phyloP scores from a whole-genome alignment of 2,329 filamentous ascomycete species.

The Claviceps spartinae region DNA sequence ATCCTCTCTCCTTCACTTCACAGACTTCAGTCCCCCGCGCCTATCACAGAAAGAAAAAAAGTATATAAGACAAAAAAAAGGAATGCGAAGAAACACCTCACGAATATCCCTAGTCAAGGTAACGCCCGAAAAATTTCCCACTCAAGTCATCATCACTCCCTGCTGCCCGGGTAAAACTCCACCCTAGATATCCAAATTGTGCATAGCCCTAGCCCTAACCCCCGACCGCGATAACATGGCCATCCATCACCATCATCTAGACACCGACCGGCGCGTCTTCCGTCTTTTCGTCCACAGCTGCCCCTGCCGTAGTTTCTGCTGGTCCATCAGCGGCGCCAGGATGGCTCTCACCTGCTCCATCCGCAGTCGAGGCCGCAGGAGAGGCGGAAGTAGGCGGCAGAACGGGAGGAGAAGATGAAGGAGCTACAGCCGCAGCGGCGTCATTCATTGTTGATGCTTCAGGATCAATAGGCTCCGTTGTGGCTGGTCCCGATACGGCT shows the following conservation, averaged over 20 bases:
- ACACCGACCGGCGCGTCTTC: slow-evolving; percentile 7
- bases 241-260: slow-evolving; percentile 6
- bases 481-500: neutral
- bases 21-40: too few species aligned
- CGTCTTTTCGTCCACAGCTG: neutral
- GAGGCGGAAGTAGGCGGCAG: neutral
- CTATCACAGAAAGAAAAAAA: too few species aligned
- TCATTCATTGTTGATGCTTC: neutral
- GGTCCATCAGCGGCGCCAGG: neutral
- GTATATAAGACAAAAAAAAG: too few species aligned
- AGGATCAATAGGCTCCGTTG: neutral
- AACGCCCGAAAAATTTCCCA: too few species aligned
- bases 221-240: too few species aligned
- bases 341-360: neutral
- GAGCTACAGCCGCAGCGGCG: neutral
- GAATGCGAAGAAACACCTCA: too few species aligned
- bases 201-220: too few species aligned
- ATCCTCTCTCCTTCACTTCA: too few species aligned
- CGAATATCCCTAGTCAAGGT: too few species aligned
- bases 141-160: too few species aligned
- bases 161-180: neutral
- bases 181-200: too few species aligned
- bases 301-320: neutral
- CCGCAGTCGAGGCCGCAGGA: neutral
- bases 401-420: neutral